Evolutionary conservation across 352 stramenopile genomes (phyloP).

Genomic region (Globisporangium megalacanthum): DNA sequence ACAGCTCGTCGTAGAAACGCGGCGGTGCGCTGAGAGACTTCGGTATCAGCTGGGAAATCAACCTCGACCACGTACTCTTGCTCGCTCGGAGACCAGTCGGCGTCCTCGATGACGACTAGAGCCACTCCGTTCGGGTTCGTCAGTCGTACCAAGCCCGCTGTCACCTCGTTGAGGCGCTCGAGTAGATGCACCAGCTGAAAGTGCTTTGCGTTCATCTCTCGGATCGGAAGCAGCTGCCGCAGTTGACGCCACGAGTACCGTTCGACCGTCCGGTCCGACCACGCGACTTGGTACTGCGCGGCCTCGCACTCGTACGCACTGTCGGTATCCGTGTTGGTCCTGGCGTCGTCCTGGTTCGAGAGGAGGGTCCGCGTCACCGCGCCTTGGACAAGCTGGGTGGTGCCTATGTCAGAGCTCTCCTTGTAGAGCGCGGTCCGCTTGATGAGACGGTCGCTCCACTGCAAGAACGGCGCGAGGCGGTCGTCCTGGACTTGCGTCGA

Average conservation of each 20-base stretch:
- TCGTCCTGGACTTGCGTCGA: constrained; percentile 54
- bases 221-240: constrained; percentile 47
- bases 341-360: background rate
- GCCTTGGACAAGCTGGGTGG: constrained; percentile 24
- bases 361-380: constrained; percentile 19
- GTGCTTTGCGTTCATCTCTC: constrained; percentile 66
- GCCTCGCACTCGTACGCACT: constrained; percentile 20
- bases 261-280: constrained; percentile 45
- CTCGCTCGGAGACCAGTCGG: constrained; percentile 8
- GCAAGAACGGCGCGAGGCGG: constrained; percentile 47
- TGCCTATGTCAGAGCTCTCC: constrained; percentile 17
- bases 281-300: constrained; percentile 48
- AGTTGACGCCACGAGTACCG: constrained; percentile 42
- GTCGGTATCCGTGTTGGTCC: background rate
- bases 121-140: constrained; percentile 28
- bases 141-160: background rate
- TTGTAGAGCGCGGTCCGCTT: constrained; percentile 59
- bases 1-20: constrained; percentile 33
- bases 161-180: constrained; percentile 3
- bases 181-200: constrained; percentile 48
- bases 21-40: constrained; percentile 6
- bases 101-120: constrained; percentile 26
- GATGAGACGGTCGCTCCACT: constrained; percentile 51
- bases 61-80: constrained; percentile 42
- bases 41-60: constrained; percentile 13